Base-by-base conservation (phyloP, 2,329 filamentous ascomycete species). In the Arthrobotrys conoides region DNA sequence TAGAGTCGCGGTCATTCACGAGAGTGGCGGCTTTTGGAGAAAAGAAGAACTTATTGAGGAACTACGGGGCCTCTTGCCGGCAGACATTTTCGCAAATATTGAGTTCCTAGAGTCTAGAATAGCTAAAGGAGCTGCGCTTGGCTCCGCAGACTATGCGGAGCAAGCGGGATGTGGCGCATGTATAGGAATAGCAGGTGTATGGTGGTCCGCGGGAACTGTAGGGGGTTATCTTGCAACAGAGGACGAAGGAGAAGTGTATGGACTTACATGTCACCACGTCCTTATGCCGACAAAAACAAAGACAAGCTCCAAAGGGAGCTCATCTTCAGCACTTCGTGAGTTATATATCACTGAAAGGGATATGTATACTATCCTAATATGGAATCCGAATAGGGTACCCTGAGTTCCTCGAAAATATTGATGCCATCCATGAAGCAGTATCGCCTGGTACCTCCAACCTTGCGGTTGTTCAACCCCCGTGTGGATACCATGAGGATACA, bases 181-280 rank as follows among this genome's bases (percentile, higher is more conserved):
- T 22, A 71, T 71, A 20, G 55, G 67, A 9, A 27, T 71, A 20
- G 38, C 2, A 16, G 38, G 38, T 9, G 38, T 41, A 12, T 41
- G 38, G 12, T 71, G 68, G 68, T 71, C 68, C 18, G 41, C 57
- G 9, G 68, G 68, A n/a, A 71, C 44, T 3, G 57, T 71, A 5
- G 48, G 69, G 0, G 59, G 69, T 1, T 72, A 55, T 48, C 48
- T 66, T 16, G 20, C 14, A 18, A 10, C 44, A 3, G 22, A 33
- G 3, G 24, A 24, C 12, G 20, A 22, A 9, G 38, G 27, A 5
- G 18, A 53, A n/a, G 24, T 53, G n/a, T 71, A 64, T n/a, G 48
- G 57, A 41, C 10, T 71, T 20, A 64, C 68, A 5, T 71, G 48
- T 33, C 68, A 71, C 33, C 68, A 71, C 20, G 48, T 65, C 20